These are phyloP conservation scores for Solanum peruvianum DNA, from an alignment of 257 asterid genomes.

Conservation along the genomic window DNA sequence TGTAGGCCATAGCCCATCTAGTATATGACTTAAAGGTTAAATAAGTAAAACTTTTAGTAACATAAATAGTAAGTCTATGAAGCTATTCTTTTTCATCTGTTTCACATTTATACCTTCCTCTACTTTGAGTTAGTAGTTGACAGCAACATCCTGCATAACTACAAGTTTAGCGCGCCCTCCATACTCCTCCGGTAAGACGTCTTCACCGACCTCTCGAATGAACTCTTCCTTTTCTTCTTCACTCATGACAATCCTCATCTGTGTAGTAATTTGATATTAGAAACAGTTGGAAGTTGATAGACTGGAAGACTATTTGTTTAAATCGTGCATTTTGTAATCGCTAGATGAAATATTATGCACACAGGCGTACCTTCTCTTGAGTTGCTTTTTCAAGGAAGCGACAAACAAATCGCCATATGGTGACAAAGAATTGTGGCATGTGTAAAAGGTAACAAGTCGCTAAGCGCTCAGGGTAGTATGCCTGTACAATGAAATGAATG, in stretches of 20 bases:
- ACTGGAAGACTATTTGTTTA: not conserved
- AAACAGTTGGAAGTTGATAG: not conserved
- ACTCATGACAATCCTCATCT: conserved; percentile 46
- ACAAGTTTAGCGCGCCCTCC: conserved; percentile 51
- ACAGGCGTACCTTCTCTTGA: conserved; percentile 35
- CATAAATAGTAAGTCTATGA: not conserved
- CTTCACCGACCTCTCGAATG: conserved; percentile 41
- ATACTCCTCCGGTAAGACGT: conserved; percentile 57
- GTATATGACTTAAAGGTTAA: not conserved
- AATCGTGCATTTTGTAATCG: not conserved
- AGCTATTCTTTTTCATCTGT: not conserved
- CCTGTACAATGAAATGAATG: conserved; percentile 13
- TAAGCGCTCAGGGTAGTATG: conserved; percentile 73
- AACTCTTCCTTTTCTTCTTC: conserved; percentile 46
- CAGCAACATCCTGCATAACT: conserved; percentile 41
- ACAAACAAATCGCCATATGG: conserved; percentile 55
- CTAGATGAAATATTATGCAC: not conserved
- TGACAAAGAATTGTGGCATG: conserved; percentile 70
- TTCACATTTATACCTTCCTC: not conserved
- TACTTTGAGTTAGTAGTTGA: conserved; percentile 1
- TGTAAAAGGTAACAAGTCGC: conserved; percentile 44
- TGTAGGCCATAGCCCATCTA: not conserved
- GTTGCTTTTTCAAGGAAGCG: conserved; percentile 65
- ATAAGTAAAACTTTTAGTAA: not conserved
- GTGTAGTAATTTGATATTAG: not conserved